Percentiles rank a stretch among this genome's conserved stretches.
These are phyloP conservation scores for Stentor coeruleus DNA, from an alignment of 73 alveolate genomes.

Conservation along the genomic window DNA sequence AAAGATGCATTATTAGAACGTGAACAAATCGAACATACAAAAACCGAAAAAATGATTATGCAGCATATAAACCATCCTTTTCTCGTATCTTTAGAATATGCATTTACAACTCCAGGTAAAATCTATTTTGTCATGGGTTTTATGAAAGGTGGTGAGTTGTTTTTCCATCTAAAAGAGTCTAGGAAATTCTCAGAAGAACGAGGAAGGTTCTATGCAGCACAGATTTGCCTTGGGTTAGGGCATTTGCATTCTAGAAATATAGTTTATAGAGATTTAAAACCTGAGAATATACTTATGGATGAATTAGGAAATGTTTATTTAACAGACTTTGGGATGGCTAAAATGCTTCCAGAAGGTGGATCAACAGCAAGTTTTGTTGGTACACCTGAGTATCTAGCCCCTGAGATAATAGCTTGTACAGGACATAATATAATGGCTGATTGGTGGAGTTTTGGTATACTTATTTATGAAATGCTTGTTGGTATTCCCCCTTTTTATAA, in stretches of 20 bases:
- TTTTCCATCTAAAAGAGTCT: neutral
- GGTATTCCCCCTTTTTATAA: neutral
- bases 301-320: neutral
- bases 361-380: neutral
- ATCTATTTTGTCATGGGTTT: constrained; percentile 24
- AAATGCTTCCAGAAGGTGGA: neutral
- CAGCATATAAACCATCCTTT: constrained; percentile 72
- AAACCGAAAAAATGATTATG: constrained; percentile 69
- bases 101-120: constrained; percentile 66
- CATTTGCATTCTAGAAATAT: neutral
- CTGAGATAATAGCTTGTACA: neutral
- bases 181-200: neutral
- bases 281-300: neutral
- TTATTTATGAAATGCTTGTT: neutral
- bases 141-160: neutral
- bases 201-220: neutral
- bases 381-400: neutral
- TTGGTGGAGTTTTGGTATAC: neutral
- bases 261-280: neutral
- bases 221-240: neutral
- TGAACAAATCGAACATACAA: constrained; percentile 69
- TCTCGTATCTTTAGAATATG: constrained; percentile 66
- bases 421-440: neutral
- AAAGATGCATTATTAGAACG: constrained; percentile 42
- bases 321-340: neutral